Evolutionary conservation across 805 yeast species (phyloP), one percentile per base, ranked within the genome.

Genomic region (Pichia heedii): DNA sequence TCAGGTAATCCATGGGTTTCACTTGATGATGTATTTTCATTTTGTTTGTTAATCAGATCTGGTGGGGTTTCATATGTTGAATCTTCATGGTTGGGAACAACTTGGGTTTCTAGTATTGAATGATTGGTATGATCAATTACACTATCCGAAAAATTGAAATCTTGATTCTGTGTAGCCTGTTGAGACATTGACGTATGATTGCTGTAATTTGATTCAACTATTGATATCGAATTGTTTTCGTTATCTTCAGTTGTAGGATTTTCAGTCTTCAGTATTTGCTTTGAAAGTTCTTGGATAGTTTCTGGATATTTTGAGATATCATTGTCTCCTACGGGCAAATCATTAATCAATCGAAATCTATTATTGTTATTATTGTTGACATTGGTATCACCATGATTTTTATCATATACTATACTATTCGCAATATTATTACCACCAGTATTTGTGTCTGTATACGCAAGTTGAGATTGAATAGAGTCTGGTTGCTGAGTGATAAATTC

Each of bases 321-420:
- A 6, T n/a, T 22, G 15, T 21, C 22, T 18, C 22, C 27, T 3
- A 15, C 12, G 19, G 45, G 45, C 26, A 33, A 6, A 11, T 42
- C 45, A 20, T 37, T 37, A 7, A 42, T 18, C 13, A 42, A 19
- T 19, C 45, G 15, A 19, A 42, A 24, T n/a, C 27, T 35, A 11
- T 16, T 12, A 13, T 4, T 8, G 32, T 29, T 29, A 15, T 29
- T 29, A 10, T 27, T 27, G n/a, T 9, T 27, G n/a, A n/a, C n/a
- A 11, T 9, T 13, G 30, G 30, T 27, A 6, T 6, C 13, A 9
- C 12, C 5, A 15, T 29, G n/a, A n/a, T n/a, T n/a, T n/a, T n/a
- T n/a, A n/a, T n/a, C n/a, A n/a, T n/a, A n/a, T n/a, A n/a, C n/a
- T n/a, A n/a, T n/a, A n/a, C n/a, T n/a, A n/a, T n/a, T n/a, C n/a